These are phyloP conservation scores for Scytalidium lignicola DNA, from an alignment of 2,329 filamentous ascomycete genomes.

Conservation along the genomic window DNA sequence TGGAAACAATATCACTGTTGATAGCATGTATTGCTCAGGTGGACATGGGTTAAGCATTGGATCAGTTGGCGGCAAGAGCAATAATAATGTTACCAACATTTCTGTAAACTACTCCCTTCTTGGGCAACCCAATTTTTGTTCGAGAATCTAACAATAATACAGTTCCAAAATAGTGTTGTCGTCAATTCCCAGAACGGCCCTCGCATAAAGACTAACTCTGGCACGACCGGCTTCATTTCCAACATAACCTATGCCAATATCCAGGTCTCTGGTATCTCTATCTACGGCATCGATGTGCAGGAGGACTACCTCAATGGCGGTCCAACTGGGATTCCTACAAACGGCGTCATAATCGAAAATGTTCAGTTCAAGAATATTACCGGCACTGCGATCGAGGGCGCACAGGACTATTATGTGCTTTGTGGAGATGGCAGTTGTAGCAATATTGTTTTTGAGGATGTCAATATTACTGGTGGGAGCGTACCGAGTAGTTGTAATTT, in stretches of 20 bases:
- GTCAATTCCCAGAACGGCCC: conserved; percentile 29
- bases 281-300: conserved; percentile 47
- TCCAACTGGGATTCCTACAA: conserved; percentile 31
- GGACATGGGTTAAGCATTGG: conserved; percentile 29
- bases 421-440: conserved; percentile 35
- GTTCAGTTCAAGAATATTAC: conserved; percentile 31
- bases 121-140: neutral
- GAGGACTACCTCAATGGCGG: conserved; percentile 48
- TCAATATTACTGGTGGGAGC: conserved; percentile 30
- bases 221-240: conserved; percentile 32
- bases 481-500: conserved; percentile 24
- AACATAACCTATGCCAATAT: conserved; percentile 43
- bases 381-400: conserved; percentile 28
- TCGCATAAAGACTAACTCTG: conserved; percentile 35
- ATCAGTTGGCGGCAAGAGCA: conserved; percentile 27
- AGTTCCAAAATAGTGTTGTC: conserved; percentile 25
- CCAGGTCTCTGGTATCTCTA: conserved; percentile 35
- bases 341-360: conserved; percentile 32
- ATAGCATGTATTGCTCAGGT: conserved; percentile 23
- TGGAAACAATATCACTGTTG: conserved; percentile 26
- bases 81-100: conserved; percentile 31
- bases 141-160: neutral
- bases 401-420: conserved; percentile 32
- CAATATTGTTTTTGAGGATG: conserved; percentile 30
- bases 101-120: conserved; percentile 14